These are phyloP conservation scores for Arctium lappa DNA, from an alignment of 129 eudicot species.

Conservation along the genomic window DNA sequence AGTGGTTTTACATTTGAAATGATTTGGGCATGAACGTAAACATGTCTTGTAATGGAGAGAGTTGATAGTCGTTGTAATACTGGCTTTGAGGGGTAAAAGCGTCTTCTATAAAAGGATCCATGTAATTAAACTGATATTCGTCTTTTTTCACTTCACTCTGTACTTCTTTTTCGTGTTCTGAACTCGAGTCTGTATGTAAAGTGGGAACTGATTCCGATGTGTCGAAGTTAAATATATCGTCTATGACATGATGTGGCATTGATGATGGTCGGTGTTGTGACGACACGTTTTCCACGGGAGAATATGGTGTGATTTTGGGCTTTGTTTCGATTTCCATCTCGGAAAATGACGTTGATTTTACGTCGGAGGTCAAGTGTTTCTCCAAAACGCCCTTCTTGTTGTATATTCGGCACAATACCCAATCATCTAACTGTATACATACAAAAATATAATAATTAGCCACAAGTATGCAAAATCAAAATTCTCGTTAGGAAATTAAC, in stretches of 20 bases:
- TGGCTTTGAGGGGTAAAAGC: constrained; percentile 45
- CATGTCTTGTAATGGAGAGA: constrained; percentile 59
- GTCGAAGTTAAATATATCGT: constrained; percentile 36
- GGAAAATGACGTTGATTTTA: constrained; percentile 28
- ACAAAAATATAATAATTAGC: background rate
- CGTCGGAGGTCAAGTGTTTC: constrained; percentile 34
- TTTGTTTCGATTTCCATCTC: constrained; percentile 46
- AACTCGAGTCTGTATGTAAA: constrained; percentile 56
- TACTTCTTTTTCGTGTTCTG: constrained; percentile 60
- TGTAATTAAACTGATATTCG: constrained; percentile 45
- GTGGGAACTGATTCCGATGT: constrained; percentile 54
- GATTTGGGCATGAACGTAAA: constrained; percentile 59
- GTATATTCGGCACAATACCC: constrained; percentile 73
- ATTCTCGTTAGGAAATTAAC: background rate
- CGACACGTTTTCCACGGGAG: background rate
- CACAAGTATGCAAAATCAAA: background rate
- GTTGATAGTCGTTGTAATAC: constrained; percentile 41
- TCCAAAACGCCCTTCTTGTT: constrained; percentile 64
- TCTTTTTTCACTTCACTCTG: constrained; percentile 46
- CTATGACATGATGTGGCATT: constrained; percentile 20
- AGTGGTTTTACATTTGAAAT: constrained; percentile 26
- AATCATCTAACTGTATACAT: constrained; percentile 55
- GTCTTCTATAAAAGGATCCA: constrained; percentile 36
- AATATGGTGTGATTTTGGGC: constrained; percentile 31
- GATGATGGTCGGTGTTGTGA: constrained; percentile 17